Percentiles rank a stretch among this genome's conserved stretches.
phyloP scores from a whole-genome alignment of 345 rosid species.

The Hirschfeldia incana region DNA sequence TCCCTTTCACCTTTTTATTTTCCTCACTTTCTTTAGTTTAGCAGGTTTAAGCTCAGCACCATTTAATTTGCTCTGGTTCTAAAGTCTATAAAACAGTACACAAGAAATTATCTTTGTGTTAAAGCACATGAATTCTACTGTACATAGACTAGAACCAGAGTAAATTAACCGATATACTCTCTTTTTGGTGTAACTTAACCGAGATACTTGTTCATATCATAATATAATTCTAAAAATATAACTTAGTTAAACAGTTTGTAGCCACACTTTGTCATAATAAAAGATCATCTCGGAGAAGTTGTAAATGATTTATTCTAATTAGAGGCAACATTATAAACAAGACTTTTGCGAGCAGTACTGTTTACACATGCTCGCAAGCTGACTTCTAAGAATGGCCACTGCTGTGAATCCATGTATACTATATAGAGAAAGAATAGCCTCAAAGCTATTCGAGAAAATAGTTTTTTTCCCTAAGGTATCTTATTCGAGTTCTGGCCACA shows the following conservation, averaged over 20 bases:
- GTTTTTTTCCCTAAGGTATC: neutral
- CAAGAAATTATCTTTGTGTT: neutral
- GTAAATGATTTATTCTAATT: neutral
- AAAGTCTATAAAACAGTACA: slow-evolving; percentile 2
- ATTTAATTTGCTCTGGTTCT: slow-evolving; percentile 20
- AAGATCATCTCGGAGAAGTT: neutral
- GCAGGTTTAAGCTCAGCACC: slow-evolving; percentile 26
- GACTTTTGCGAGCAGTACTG: neutral
- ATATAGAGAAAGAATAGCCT: neutral
- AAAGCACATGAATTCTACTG: neutral
- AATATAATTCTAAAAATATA: neutral
- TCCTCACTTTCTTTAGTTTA: slow-evolving; percentile 28
- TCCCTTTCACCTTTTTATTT: slow-evolving; percentile 27
- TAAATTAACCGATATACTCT: neutral
- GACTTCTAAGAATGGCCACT: neutral
- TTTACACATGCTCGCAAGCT: neutral
- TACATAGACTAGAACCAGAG: neutral
- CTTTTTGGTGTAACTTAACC: neutral
- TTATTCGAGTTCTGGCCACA: neutral
- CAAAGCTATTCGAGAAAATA: neutral
- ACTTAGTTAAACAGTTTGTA: neutral
- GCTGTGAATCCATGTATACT: neutral
- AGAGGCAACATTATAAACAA: neutral
- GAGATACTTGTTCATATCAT: neutral
- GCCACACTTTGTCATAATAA: neutral